Conservation (phyloP, 2,329 filamentous ascomycete genomes). For the Penicillium janthinellum region DNA sequence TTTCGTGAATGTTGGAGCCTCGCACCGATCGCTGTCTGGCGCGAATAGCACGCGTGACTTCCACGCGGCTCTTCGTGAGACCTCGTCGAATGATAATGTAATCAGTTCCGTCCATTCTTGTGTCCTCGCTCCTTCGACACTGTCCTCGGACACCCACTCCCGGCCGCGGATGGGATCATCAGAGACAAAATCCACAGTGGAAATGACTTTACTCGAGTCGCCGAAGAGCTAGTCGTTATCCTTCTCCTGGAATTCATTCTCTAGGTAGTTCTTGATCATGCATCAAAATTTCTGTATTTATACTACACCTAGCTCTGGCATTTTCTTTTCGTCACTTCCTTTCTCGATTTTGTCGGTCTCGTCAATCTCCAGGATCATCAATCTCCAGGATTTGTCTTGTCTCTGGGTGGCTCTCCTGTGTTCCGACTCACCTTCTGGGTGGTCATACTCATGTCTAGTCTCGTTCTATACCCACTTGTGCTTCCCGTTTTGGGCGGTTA, state of each 20-base stretch:
- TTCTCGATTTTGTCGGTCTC: neutral
- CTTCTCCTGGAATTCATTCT: neutral
- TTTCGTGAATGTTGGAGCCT: neutral
- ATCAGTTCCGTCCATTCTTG: neutral
- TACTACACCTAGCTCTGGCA: neutral
- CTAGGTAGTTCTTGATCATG: neutral
- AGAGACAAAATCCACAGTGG: constrained; percentile 14
- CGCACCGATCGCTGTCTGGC: neutral
- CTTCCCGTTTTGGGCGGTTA: neutral
- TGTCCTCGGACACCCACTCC: neutral
- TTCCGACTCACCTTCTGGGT: neutral
- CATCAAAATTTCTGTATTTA: neutral
- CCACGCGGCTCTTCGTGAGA: constrained; percentile 20
- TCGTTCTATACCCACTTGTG: constrained; percentile 3
- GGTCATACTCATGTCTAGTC: constrained; percentile 1
- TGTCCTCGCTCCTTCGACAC: neutral
- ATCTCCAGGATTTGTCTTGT: neutral
- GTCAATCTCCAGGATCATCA: neutral
- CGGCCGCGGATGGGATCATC: constrained; percentile 4
- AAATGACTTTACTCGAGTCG: constrained; percentile 8
- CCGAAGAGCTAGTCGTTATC: neutral
- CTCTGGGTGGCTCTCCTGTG: neutral
- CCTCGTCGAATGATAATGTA: constrained; percentile 10
- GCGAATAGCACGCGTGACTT: constrained; percentile 17
- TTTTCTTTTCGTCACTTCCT: neutral